Evolutionary conservation across 345 rosid genomes (phyloP).

Genomic region (Viola odorata): DNA sequence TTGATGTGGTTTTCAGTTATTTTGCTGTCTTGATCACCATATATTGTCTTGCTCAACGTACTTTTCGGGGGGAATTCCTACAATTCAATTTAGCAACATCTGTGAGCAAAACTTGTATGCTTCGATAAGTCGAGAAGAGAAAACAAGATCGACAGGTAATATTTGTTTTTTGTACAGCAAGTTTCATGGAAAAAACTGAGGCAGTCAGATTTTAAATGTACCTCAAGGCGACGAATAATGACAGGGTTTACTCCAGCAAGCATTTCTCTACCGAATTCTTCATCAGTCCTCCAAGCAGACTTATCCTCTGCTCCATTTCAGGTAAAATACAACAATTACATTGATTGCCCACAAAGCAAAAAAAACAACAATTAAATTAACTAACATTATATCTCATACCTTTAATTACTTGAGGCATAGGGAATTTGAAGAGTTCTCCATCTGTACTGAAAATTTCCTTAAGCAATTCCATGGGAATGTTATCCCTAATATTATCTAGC

Average conservation of each 20-base stretch:
- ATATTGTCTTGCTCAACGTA: conserved; percentile 14
- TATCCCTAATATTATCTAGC: conserved; percentile 15
- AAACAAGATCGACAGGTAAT: not conserved
- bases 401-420: conserved; percentile 37
- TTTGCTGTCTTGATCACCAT: conserved; percentile 27
- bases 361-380: not conserved
- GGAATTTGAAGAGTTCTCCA: conserved; percentile 33
- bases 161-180: not conserved
- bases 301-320: conserved; percentile 18
- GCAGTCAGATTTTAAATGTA: not conserved
- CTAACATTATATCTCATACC: conserved; percentile 9
- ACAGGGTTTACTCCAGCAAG: conserved; percentile 37
- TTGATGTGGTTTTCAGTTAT: conserved; percentile 25
- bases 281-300: conserved; percentile 44
- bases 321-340: not conserved
- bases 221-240: conserved; percentile 26
- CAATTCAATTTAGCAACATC: not conserved
- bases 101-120: no score
- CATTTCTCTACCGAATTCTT: conserved; percentile 42
- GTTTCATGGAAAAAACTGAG: not conserved
- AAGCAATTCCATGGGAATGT: conserved; percentile 33
- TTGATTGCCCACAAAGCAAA: not conserved
- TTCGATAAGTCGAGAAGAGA: no score
- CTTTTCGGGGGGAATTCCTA: conserved; percentile 35
- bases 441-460: conserved; percentile 31